phyloP scores from a whole-genome alignment of 2,329 filamentous ascomycete species.

The Sclerotinia trifoliorum region DNA sequence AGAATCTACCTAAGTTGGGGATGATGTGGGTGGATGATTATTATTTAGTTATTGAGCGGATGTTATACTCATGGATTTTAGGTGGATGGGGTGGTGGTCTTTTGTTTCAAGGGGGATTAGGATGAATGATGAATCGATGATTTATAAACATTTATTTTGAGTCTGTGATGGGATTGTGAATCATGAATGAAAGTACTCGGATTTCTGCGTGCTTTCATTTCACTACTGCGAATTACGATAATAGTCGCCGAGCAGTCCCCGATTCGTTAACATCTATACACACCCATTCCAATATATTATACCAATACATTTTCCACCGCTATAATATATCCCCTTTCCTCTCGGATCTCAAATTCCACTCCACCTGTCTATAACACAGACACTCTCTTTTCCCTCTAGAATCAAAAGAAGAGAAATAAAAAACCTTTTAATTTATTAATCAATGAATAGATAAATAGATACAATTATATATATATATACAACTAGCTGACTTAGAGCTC shows the following conservation, averaged over 20 bases:
- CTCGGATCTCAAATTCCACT: no score
- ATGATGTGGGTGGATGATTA: not conserved
- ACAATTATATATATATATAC: no score
- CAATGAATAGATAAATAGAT: no score
- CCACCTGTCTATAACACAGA: no score
- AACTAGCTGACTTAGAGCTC: no score
- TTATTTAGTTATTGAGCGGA: not conserved
- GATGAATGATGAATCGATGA: not conserved
- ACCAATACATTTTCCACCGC: no score
- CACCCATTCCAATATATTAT: not conserved
- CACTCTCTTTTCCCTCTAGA: no score
- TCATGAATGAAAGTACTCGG: not conserved
- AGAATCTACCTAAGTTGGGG: not conserved
- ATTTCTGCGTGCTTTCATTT: no score
- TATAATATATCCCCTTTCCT: no score
- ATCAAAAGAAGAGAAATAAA: no score
- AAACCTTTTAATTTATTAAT: no score
- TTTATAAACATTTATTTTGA: not conserved
- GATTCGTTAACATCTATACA: not conserved
- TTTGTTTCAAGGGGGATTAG: not conserved
- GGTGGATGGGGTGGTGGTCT: not conserved
- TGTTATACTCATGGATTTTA: not conserved
- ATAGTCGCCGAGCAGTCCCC: not conserved
- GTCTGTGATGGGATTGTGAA: not conserved
- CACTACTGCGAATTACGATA: not conserved